Percentiles rank a stretch among this genome's conserved stretches.
These are phyloP conservation scores for Coemansia sp. DNA, from an alignment of 192 early-diverging fungal genomes.

Conservation along the genomic window DNA sequence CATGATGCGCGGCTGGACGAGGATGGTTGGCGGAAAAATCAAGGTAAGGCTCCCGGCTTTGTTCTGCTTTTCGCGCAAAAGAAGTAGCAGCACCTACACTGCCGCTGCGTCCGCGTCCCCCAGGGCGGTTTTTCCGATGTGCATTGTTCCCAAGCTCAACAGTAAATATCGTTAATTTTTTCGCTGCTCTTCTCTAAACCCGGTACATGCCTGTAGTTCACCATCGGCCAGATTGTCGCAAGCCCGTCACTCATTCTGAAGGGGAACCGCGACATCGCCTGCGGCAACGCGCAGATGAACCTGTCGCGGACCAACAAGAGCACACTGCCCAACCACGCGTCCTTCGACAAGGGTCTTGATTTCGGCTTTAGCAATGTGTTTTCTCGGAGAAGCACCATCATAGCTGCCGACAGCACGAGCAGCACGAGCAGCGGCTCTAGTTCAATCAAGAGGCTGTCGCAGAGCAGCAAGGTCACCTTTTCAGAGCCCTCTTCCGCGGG, in stretches of 20 bases:
- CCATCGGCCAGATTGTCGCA: constrained; percentile 43
- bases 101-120: too few species aligned
- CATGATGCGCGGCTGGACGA: constrained; percentile 38
- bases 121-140: not conserved
- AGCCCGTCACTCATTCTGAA: constrained; percentile 39
- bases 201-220: constrained; percentile 43
- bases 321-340: too few species aligned
- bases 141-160: too few species aligned
- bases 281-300: constrained; percentile 43
- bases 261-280: constrained; percentile 44
- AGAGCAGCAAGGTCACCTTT: not conserved
- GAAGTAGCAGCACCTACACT: not conserved
- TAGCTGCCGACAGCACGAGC: not conserved
- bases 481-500: not conserved
- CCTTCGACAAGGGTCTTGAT: too few species aligned
- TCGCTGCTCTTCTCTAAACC: too few species aligned
- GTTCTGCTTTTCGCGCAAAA: not conserved
- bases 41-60: constrained; percentile 25
- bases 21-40: constrained; percentile 29
- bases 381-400: not conserved
- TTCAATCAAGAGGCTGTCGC: not conserved
- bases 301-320: constrained; percentile 9
- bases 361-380: too few species aligned
- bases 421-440: not conserved
- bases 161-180: too few species aligned